Base-by-base conservation (phyloP, 768 basidiomycete genomes). In the Kwoniella heveanensis region DNA sequence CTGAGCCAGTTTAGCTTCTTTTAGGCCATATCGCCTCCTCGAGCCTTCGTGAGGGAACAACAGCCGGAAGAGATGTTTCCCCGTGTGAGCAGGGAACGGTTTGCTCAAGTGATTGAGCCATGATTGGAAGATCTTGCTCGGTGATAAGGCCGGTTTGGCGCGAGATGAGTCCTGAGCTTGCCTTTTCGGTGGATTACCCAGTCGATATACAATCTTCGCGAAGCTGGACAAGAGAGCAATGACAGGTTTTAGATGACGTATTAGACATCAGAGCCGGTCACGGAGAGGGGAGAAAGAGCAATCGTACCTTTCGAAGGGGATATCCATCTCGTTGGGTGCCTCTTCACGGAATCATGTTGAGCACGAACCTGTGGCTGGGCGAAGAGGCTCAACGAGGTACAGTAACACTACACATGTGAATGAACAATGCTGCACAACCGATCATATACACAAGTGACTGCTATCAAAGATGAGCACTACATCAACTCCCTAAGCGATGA, bases 1-100 rank as follows among this genome's bases (percentile, higher is more conserved):
- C 12, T 80, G 74, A 0, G 84, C 83, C 21, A 94, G 83, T 32
- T 80, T 83, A 15, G 82, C 80, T 80, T 92, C 91, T 74, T 89
- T 86, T 72, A 92, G 82, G 32, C 86, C 85, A 69, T 88, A 94
- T 76, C 86, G 86, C 24, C 93, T 83, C 17, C 84, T 79, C 1
- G 81, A 70, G 64, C 93, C 90, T 60, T 91, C 87, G 64, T 93
- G 88, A 0, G 93, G 92, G 73, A 93, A 94, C n/a, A 95, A 81
- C 4, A 92, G 79, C 7, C 86, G 85, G 70, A 94, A 87, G 29
- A 91, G 79, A 5, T 84, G 83, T 15, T 83, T 82, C 9, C 87
- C 86, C 0, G 86, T 87, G 3, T 84, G 83, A 0, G 75, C 73
- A 0, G 85, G 85, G 22, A 88, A 77, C 15, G 86, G 85, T 21